phyloP scores from a whole-genome alignment of 768 basidiomycete species.

The Tephrocybe sp. region DNA sequence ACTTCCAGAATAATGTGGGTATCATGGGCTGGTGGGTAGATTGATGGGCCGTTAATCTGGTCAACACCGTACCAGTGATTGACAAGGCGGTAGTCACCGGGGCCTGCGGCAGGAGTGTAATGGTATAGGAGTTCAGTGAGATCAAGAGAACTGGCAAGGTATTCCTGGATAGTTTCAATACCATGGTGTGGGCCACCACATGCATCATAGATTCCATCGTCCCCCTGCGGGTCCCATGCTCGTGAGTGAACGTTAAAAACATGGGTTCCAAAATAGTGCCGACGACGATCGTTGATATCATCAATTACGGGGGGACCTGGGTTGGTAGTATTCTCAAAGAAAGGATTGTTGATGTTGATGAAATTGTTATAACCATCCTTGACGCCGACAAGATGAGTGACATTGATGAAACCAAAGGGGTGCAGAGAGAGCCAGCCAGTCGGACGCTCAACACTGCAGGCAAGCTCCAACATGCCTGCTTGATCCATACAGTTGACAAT shows the following conservation, averaged over 20 bases:
- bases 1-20: neutral
- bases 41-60: neutral
- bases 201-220: neutral
- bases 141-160: neutral
- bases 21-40: neutral
- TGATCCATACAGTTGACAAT: no score
- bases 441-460: no score
- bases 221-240: neutral
- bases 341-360: conserved; percentile 5
- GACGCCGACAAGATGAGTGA: neutral
- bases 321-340: neutral
- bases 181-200: neutral
- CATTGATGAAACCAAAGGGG: neutral
- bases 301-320: neutral
- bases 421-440: neutral
- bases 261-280: neutral
- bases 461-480: no score
- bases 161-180: neutral
- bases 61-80: neutral
- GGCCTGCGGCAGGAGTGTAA: no score
- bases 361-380: neutral
- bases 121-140: no score
- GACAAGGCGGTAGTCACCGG: no score
- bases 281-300: neutral
- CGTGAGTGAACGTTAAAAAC: neutral